A percentile compares a stretch with the other conserved stretches of the same genome.
Evolutionary conservation across 768 basidiomycete genomes (phyloP).

Genomic region (Boletus fagicola): DNA sequence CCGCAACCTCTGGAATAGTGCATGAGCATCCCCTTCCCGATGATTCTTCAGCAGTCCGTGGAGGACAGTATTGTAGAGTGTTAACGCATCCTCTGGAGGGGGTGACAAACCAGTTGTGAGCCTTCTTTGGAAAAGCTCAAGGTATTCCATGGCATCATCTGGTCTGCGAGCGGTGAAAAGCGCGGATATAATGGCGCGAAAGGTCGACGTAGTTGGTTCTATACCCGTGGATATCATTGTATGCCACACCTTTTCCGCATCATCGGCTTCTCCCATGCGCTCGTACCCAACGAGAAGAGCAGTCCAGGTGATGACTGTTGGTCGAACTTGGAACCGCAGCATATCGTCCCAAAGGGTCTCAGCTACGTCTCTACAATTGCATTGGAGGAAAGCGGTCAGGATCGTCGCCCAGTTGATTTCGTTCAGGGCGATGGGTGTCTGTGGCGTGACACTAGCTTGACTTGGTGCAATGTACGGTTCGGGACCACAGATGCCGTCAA

Average conservation of each 20-base stretch:
- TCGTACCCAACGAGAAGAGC: constrained; percentile 65
- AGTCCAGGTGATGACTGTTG: constrained; percentile 66
- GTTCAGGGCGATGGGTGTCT: constrained; percentile 50
- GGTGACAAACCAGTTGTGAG: constrained; percentile 17
- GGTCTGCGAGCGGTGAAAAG: constrained; percentile 52
- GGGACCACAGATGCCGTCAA: constrained; percentile 49
- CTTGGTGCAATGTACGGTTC: constrained; percentile 54
- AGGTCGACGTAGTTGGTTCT: constrained; percentile 59
- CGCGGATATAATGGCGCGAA: constrained; percentile 66
- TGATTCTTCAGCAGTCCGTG: constrained; percentile 57
- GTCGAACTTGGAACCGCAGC: constrained; percentile 43
- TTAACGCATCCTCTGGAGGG: constrained; percentile 34
- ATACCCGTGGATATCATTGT: constrained; percentile 57
- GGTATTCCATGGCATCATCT: constrained; percentile 50
- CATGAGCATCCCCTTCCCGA: constrained; percentile 40
- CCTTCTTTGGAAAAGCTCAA: constrained; percentile 47
- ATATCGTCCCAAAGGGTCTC: constrained; percentile 71
- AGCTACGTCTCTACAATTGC: constrained; percentile 55
- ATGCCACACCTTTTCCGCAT: constrained; percentile 61
- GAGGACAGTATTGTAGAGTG: constrained; percentile 74
- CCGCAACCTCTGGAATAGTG: constrained; percentile 45
- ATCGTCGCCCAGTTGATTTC: constrained; percentile 64
- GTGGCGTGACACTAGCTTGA: constrained; percentile 35
- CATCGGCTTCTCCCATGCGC: constrained; percentile 45
- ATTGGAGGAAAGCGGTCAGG: constrained; percentile 60